These are phyloP conservation scores for Daldinia childiae DNA, from an alignment of 495 filamentous ascomycete species.

Conservation along the genomic window DNA sequence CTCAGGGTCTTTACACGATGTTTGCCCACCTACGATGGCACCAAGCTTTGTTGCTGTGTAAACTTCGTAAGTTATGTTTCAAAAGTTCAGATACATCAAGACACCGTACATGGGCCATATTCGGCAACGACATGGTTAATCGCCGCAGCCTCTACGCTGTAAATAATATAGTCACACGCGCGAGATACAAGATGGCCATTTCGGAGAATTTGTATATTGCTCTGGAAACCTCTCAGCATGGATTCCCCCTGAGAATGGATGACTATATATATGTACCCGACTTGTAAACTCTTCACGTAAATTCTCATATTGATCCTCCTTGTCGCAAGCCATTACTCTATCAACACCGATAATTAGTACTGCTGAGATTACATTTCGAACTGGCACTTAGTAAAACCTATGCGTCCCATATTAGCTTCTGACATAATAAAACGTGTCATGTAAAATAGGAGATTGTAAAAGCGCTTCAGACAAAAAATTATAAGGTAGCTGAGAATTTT, in stretches of 20 bases:
- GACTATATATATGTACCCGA: constrained; percentile 62
- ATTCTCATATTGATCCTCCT: constrained; percentile 79
- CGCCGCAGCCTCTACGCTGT: constrained; percentile 92
- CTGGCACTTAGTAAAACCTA: constrained; percentile 19
- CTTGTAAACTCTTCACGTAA: constrained; percentile 80
- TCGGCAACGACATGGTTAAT: constrained; percentile 84
- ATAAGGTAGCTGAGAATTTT: constrained; percentile 97
- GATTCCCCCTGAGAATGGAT: constrained; percentile 42
- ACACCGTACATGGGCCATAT: constrained; percentile 87
- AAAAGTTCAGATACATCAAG: constrained; percentile 33
- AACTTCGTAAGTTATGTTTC: constrained; percentile 13
- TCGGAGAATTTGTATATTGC: constrained; percentile 77
- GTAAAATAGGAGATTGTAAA: constrained; percentile 22
- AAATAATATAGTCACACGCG: constrained; percentile 95
- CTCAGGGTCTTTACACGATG: constrained; percentile 97
- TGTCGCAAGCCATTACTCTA: constrained; percentile 96
- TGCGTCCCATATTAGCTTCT: constrained; percentile 30
- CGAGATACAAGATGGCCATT: constrained; percentile 97
- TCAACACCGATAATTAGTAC: constrained; percentile 30
- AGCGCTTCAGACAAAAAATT: constrained; percentile 80
- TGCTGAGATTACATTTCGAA: constrained; percentile 5
- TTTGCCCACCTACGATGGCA: constrained; percentile 96
- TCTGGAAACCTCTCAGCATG: constrained; percentile 71
- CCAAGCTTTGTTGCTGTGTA: constrained; percentile 84
- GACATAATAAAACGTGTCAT: constrained; percentile 2